Conservation (phyloP, 164 flowering plant species). For the Houttuynia cordata region DNA sequence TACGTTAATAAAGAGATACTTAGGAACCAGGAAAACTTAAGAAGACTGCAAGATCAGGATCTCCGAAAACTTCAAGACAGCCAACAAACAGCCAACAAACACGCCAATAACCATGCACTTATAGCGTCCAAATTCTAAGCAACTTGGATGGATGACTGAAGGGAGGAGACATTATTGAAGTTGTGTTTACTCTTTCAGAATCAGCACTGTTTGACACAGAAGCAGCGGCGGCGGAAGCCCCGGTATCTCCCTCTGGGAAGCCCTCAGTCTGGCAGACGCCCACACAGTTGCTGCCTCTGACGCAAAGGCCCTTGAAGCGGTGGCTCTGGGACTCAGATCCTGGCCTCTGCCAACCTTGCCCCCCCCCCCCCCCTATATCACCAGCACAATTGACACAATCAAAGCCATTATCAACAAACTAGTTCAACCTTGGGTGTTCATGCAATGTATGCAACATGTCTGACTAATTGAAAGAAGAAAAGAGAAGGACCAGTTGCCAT, state of each 20-base stretch:
- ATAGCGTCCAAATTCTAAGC: too few relatives aligned
- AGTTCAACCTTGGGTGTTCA: too few relatives aligned
- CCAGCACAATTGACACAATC: not conserved
- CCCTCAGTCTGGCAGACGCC: conserved; percentile 35
- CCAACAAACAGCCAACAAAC: too few relatives aligned
- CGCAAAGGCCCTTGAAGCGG: conserved; percentile 18
- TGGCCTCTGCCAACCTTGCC: not conserved
- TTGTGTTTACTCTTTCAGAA: too few relatives aligned
- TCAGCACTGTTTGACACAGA: conserved; percentile 29
- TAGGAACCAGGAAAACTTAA: too few relatives aligned
- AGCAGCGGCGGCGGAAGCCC: conserved; percentile 39
- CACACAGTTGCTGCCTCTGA: conserved; percentile 29
- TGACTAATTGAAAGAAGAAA: not conserved
- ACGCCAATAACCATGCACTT: too few relatives aligned
- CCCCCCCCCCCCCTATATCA: not conserved
- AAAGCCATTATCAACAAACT: not conserved
- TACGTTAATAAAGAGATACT: too few relatives aligned
- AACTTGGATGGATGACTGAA: too few relatives aligned
- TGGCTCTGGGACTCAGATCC: conserved; percentile 8
- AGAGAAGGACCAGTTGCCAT: conserved; percentile 1
- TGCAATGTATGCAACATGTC: too few relatives aligned
- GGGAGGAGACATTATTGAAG: too few relatives aligned
- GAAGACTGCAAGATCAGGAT: too few relatives aligned
- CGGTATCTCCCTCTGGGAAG: conserved; percentile 32
- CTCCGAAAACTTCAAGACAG: too few relatives aligned